Conservation (phyloP, 1,284 basidiomycete genomes). For the Pseudozyma sp. region DNA sequence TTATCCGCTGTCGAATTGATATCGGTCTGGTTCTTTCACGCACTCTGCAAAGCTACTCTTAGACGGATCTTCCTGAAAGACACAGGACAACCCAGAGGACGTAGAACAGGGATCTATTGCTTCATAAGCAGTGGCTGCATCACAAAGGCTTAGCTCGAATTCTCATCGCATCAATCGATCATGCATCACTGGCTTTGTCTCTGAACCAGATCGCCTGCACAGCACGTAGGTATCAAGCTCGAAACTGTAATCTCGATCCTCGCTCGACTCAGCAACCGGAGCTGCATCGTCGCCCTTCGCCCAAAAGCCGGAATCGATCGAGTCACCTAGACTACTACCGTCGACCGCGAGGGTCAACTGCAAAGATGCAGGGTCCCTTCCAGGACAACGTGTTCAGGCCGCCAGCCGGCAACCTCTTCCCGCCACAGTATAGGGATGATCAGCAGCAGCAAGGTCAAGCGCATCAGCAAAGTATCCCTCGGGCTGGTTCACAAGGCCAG, state of each 20-base stretch:
- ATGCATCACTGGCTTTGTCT: background rate
- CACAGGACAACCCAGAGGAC: background rate
- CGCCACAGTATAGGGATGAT: constrained; percentile 9
- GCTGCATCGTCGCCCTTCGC: too few species aligned
- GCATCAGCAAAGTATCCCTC: constrained; percentile 11
- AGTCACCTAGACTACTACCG: background rate
- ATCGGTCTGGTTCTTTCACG: too few species aligned
- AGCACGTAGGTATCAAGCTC: too few species aligned
- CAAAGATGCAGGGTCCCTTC: constrained; percentile 34
- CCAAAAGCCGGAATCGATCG: background rate
- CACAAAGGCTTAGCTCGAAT: background rate
- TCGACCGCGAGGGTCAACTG: constrained; percentile 1
- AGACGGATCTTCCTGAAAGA: background rate
- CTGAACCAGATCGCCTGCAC: background rate
- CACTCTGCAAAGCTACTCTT: too few species aligned
- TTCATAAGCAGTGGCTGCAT: background rate
- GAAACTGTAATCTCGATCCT: too few species aligned
- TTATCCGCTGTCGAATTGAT: background rate
- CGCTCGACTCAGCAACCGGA: too few species aligned
- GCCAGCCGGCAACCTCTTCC: constrained; percentile 4
- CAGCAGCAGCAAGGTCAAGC: constrained; percentile 21
- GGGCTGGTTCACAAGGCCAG: constrained; percentile 5
- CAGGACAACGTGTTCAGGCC: constrained; percentile 22
- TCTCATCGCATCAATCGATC: background rate
- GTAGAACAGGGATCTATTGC: background rate